Evolutionary conservation across 495 filamentous ascomycete genomes (phyloP).

Genomic region (Tuber borchii): DNA sequence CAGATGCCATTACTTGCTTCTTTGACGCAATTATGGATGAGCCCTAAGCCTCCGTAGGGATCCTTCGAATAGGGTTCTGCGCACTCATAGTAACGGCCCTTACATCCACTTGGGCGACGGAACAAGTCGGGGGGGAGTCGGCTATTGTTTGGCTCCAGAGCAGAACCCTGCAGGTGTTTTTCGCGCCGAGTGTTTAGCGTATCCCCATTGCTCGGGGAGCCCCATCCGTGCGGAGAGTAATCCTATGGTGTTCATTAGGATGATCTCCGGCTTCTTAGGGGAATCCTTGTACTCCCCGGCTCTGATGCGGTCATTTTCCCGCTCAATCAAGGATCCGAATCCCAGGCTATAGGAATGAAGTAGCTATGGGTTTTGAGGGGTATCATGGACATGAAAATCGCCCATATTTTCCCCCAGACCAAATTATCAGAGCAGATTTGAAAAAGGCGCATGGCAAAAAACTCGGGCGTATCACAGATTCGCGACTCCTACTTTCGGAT

Average conservation of each 20-base stretch:
- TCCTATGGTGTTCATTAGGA: conserved; percentile 4
- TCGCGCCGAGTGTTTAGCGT: conserved; percentile 7
- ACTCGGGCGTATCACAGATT: too few relatives aligned
- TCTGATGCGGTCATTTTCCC: conserved; percentile 50
- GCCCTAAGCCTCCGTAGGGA: conserved; percentile 5
- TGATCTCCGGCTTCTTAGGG: not conserved
- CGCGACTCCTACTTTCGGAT: too few relatives aligned
- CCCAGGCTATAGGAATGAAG: conserved; percentile 55
- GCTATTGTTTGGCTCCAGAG: conserved; percentile 9
- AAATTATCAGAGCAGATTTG: too few relatives aligned
- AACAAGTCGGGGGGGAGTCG: not conserved
- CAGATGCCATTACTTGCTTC: conserved; percentile 6
- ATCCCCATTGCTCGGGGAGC: not conserved
- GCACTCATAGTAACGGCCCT: conserved; percentile 4
- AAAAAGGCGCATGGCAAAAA: too few relatives aligned
- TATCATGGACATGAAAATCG: not conserved
- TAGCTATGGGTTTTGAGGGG: conserved; percentile 47
- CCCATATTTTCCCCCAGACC: conserved; percentile 10
- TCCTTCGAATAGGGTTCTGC: not conserved
- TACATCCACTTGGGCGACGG: not conserved
- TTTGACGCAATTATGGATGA: not conserved
- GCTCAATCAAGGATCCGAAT: conserved; percentile 54
- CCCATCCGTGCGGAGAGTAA: conserved; percentile 11
- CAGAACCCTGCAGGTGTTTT: conserved; percentile 12
- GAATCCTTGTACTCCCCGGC: conserved; percentile 2